Evolutionary conservation across 202 grass and related monocot species (phyloP), one percentile per base, ranked within the genome.

Genomic region (Digitaria exilis): DNA sequence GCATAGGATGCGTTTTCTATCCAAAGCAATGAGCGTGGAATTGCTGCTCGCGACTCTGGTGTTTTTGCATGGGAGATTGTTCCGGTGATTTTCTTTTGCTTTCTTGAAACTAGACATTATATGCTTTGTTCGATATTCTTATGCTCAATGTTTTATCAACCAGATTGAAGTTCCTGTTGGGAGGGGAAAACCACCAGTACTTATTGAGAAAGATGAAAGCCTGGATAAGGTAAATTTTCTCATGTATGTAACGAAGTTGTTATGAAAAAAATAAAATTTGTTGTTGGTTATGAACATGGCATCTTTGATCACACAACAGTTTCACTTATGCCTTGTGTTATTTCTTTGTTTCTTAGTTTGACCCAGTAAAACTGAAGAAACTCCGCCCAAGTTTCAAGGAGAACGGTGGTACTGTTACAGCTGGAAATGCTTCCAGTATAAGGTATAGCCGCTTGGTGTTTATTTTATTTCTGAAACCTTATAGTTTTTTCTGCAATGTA

Each of bases 391-490:
- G 95, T 92, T 97, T 97, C 84, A 97, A 95, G 84, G 92, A 94
- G 25, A 95, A 91, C 25, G 72, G 71, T 57, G 95, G 92, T 12
- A 98, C 88, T 41, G 92, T 98, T 83, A 98, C 95, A 69, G 92
- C 95, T 80, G 95, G 95, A 44, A 98, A 98, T 73, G 87, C 95
- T 54, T 98, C 95, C 88, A 95, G 95, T 69, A 95, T 98, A 87
- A 98, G 95, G 95, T 97, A 29, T 29, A 69, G 10, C 39, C 71
- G 59, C 44, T 82, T 79, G 42, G 37, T 59, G 59, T 60, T 49
- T 77, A 42, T 24, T 66, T 59, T 24, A 21, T 19, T 57, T 80
- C 14, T 28, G 18, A 42, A 2, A 48, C 16, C 34, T 56, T 59
- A n/a, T 59, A 13, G n/a, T 61, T 4, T 71, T 64, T 63, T 82